Percentiles rank a stretch among this genome's conserved stretches.
phyloP scores from a whole-genome alignment of 345 rosid genomes.

The Eutrema yunnanense region DNA sequence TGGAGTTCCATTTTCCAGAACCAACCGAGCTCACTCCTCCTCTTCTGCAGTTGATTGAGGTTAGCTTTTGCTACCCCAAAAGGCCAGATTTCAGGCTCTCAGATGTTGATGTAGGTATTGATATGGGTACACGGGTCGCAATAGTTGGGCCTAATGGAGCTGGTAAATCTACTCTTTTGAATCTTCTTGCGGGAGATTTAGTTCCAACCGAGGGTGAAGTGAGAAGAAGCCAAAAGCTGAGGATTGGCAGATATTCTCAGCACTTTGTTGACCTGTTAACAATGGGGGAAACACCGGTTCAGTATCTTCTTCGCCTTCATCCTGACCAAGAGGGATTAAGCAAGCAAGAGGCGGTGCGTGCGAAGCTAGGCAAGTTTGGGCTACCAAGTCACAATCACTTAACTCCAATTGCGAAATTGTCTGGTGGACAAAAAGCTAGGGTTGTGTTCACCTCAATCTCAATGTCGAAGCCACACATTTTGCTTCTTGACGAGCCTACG shows the following conservation, averaged over 20 bases:
- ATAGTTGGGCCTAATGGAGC: constrained; percentile 97
- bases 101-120: constrained; percentile 89
- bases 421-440: constrained; percentile 91
- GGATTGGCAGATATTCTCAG: constrained; percentile 93
- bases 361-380: constrained; percentile 92
- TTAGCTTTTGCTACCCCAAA: constrained; percentile 82
- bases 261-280: constrained; percentile 89
- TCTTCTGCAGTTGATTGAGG: constrained; percentile 79
- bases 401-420: constrained; percentile 76
- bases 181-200: constrained; percentile 92
- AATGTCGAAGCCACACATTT: constrained; percentile 87
- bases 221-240: constrained; percentile 80
- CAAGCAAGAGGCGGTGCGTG: constrained; percentile 94
- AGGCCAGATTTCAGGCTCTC: constrained; percentile 75
- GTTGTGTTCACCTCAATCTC: constrained; percentile 94
- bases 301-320: constrained; percentile 89
- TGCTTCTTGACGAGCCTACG: constrained; percentile 88
- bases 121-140: constrained; percentile 96
- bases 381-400: constrained; percentile 89
- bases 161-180: constrained; percentile 85
- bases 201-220: constrained; percentile 78
- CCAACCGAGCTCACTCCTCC: constrained; percentile 96
- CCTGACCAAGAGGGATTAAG: constrained; percentile 96
- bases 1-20: constrained; percentile 94
- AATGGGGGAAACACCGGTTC: constrained; percentile 91